phyloP scores from a whole-genome alignment of 2,329 filamentous ascomycete genomes.

The Emergomyces pasteurianus region DNA sequence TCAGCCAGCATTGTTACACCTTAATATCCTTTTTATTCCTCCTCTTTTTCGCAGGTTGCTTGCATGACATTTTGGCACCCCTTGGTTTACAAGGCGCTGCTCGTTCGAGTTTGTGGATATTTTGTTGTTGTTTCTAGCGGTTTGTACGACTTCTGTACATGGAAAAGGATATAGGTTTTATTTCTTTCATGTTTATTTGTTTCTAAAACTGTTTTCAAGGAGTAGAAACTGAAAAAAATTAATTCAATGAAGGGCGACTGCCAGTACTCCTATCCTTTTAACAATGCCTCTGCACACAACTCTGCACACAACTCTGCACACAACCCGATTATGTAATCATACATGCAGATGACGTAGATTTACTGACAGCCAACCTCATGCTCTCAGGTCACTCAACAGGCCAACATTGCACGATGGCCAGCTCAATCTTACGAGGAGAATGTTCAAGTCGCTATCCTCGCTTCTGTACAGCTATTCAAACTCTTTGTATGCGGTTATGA shows the following conservation, averaged over 20 bases:
- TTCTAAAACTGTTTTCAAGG: not conserved
- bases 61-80: not conserved
- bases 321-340: not conserved
- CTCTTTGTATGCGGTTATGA: not conserved
- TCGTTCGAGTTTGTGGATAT: not conserved
- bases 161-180: not conserved
- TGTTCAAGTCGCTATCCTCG: not conserved
- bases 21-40: not conserved
- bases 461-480: not conserved
- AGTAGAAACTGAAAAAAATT: too few species aligned
- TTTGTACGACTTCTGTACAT: not conserved
- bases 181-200: not conserved
- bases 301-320: too few species aligned
- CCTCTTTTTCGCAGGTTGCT: not conserved
- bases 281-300: too few species aligned
- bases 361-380: not conserved
- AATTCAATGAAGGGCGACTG: too few species aligned
- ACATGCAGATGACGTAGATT: not conserved
- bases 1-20: not conserved
- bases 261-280: too few species aligned
- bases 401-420: not conserved
- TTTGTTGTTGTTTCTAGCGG: not conserved
- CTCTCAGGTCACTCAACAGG: not conserved
- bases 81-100: not conserved
- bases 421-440: not conserved